These are phyloP conservation scores for Gossypium rotundifolium DNA, from an alignment of 345 rosid genomes.

Conservation along the genomic window DNA sequence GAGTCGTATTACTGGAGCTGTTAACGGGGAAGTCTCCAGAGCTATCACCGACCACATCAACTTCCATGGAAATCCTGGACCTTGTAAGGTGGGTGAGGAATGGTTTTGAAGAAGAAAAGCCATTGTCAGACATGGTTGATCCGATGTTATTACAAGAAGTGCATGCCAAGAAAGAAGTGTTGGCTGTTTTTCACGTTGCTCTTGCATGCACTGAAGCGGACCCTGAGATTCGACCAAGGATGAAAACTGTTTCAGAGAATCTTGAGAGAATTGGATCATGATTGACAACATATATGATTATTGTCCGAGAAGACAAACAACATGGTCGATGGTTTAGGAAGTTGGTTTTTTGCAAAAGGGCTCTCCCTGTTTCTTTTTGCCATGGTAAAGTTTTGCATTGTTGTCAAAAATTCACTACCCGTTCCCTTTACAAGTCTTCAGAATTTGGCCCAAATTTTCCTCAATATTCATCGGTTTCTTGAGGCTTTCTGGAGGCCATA, in stretches of 20 bases:
- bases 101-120: conserved; percentile 83
- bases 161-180: conserved; percentile 84
- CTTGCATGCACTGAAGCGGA: conserved; percentile 82
- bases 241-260: conserved; percentile 86
- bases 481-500: not conserved
- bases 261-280: conserved; percentile 64
- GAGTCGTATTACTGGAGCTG: conserved; percentile 74
- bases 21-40: conserved; percentile 92
- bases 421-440: not conserved
- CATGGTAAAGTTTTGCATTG: not conserved
- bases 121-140: conserved; percentile 88
- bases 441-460: not conserved
- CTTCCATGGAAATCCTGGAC: conserved; percentile 66
- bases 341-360: not conserved
- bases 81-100: conserved; percentile 87
- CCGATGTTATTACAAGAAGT: conserved; percentile 81
- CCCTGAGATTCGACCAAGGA: conserved; percentile 82
- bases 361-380: not conserved
- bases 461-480: not conserved
- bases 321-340: conserved; percentile 1
- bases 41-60: conserved; percentile 60
- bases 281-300: not conserved
- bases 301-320: not conserved
- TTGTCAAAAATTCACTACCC: not conserved
- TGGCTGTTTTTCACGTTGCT: conserved; percentile 82